Percentiles rank a stretch among this genome's conserved stretches.
Conservation (phyloP, 805 yeast genomes). For the Candida easanensis region DNA sequence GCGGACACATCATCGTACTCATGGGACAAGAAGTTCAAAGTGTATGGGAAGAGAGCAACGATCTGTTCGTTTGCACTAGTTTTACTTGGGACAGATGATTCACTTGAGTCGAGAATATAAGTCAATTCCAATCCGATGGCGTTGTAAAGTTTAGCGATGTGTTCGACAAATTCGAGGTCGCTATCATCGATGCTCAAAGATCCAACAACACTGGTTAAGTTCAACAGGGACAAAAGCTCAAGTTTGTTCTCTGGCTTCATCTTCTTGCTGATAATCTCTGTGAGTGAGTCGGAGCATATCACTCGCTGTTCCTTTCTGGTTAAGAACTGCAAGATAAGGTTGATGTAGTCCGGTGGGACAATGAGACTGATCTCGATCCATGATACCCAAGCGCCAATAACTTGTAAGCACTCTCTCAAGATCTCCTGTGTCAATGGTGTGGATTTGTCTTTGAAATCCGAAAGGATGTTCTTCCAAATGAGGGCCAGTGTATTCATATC, state of each 20-base stretch:
- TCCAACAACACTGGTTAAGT: slow-evolving; percentile 54
- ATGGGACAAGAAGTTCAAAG: slow-evolving; percentile 68
- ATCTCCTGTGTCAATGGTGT: slow-evolving; percentile 40
- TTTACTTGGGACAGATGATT: slow-evolving; percentile 37
- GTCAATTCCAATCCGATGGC: slow-evolving; percentile 74
- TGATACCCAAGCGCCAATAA: slow-evolving; percentile 81
- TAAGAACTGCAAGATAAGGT: slow-evolving; percentile 58
- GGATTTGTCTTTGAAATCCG: slow-evolving; percentile 31
- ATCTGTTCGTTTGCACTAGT: slow-evolving; percentile 47
- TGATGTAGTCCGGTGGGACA: slow-evolving; percentile 26
- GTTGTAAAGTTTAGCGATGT: slow-evolving; percentile 69
- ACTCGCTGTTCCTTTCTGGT: slow-evolving; percentile 31
- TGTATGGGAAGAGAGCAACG: slow-evolving; percentile 65
- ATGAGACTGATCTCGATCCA: slow-evolving; percentile 59
- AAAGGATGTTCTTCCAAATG: slow-evolving; percentile 64
- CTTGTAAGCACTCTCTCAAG: slow-evolving; percentile 54
- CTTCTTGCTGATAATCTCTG: slow-evolving; percentile 70
- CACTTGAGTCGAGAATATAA: slow-evolving; percentile 58
- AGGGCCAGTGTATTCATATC: slow-evolving; percentile 67
- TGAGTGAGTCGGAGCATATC: slow-evolving; percentile 40
- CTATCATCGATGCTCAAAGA: slow-evolving; percentile 37
- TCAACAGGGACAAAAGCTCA: slow-evolving; percentile 60
- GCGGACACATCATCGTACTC: slow-evolving; percentile 86
- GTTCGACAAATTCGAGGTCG: slow-evolving; percentile 71
- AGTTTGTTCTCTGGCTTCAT: slow-evolving; percentile 72